Evolutionary conservation across 2,329 filamentous ascomycete genomes (phyloP), one percentile per base, ranked within the genome.

Genomic region (Aspergillus tubingensis): DNA sequence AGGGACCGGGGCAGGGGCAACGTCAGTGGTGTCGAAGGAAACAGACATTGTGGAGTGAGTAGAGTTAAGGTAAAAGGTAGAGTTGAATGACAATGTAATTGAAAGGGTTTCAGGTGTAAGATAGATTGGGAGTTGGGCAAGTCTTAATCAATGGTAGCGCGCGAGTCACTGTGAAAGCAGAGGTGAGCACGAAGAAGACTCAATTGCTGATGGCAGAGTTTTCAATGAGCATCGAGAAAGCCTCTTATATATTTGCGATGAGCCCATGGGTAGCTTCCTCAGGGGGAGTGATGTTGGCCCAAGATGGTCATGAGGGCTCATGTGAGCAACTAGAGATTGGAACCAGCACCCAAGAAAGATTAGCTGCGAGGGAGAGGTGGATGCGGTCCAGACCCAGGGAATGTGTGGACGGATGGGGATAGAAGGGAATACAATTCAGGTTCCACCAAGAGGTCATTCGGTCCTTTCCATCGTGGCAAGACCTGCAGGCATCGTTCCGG

Each of bases 41-140:
- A 74, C 72, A 57, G 73, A 74, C 73, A 75, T 75, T 60, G 25
- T 66, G 53, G 30, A 48, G n/a, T n/a, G n/a, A n/a, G n/a, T n/a
- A n/a, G n/a, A n/a, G n/a, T n/a, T n/a, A n/a, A n/a, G n/a, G n/a
- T n/a, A n/a, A n/a, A n/a, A 32, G 6, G 10, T 50, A 19, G n/a
- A 49, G 39, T 50, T 52, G 36, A 54, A 21, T 23, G 23, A 36
- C 23, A 17, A 39, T 19, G 27, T n/a, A 32, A 32, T 23, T 8
- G 19, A 51, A 23, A 27, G 38, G 15, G n/a, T 38, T 10, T 52
- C 17, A 53, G 11, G 43, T 47, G 19, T 17, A 55, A 6, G 11
- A 8, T 32, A 39, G 17, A 36, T 13, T 4, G 11, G 13, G 11
- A 13, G 5, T 15, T 36, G 32, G 11, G 32, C 2, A 36, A 36